These are phyloP conservation scores for Neostapfia colusana DNA, from an alignment of 176 grass and related monocot species.

Conservation along the genomic window DNA sequence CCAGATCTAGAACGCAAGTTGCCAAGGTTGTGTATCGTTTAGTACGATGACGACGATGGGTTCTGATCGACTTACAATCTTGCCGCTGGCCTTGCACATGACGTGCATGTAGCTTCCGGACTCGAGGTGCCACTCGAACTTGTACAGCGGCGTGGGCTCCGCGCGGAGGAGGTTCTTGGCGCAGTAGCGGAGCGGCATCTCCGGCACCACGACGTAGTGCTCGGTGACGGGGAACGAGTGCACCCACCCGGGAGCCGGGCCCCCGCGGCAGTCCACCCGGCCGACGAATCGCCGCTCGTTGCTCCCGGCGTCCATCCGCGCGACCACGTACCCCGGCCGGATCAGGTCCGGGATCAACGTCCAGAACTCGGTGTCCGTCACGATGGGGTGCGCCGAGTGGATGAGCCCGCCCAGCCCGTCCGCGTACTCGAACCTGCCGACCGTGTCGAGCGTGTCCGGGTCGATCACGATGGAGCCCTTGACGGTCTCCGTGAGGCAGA, in stretches of 20 bases:
- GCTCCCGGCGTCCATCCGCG: constrained; percentile 73
- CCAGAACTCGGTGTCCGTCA: constrained; percentile 80
- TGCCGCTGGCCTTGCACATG: constrained; percentile 97
- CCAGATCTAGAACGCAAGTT: no score
- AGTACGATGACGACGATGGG: no score
- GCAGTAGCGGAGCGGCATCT: constrained; percentile 96
- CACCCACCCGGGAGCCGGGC: constrained; percentile 91
- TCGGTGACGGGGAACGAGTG: constrained; percentile 94
- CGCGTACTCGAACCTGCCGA: constrained; percentile 79
- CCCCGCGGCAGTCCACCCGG: constrained; percentile 78
- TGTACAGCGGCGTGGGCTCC: constrained; percentile 97
- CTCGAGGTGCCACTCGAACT: constrained; percentile 89
- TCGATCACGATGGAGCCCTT: constrained; percentile 88
- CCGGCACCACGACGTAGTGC: constrained; percentile 87
- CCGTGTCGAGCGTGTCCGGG: constrained; percentile 87
- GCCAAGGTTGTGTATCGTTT: no score
- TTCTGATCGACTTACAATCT: constrained; percentile 51
- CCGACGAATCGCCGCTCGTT: constrained; percentile 80
- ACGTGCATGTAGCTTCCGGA: constrained; percentile 93
- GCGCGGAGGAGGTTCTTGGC: constrained; percentile 80
- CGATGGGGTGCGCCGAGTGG: constrained; percentile 91
- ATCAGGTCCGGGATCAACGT: constrained; percentile 84
- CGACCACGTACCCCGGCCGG: constrained; percentile 70
- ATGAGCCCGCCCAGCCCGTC: constrained; percentile 77
- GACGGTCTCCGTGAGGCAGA: constrained; percentile 93